phyloP scores from a whole-genome alignment of 2,329 filamentous ascomycete genomes.

The Neofusicoccum cordaticola region DNA sequence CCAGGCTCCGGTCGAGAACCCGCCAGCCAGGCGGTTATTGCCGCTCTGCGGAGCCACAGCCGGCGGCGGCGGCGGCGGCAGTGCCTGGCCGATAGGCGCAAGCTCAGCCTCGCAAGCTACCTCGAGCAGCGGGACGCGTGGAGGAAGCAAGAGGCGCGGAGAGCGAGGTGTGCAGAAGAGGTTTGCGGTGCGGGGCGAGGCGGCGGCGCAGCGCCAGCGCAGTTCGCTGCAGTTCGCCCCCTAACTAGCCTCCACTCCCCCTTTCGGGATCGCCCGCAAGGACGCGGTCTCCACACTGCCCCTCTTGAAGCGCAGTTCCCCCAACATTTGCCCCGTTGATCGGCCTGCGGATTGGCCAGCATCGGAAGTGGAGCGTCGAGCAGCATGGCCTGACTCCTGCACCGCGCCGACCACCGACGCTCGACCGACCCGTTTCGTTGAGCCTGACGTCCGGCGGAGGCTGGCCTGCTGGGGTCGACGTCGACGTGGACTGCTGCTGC shows the following conservation, averaged over 20 bases:
- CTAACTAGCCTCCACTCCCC: neutral
- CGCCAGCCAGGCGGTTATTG: neutral
- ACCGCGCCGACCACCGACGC: constrained; percentile 1
- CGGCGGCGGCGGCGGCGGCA: neutral
- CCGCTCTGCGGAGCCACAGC: neutral
- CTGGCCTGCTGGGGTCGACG: neutral
- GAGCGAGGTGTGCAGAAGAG: no score
- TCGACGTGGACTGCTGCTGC: neutral
- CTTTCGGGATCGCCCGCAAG: neutral
- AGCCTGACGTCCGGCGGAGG: neutral
- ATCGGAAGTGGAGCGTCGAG: neutral
- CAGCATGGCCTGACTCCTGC: constrained; percentile 6
- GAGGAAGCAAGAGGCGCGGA: neutral
- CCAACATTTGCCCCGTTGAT: constrained; percentile 9
- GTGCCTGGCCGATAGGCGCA: neutral
- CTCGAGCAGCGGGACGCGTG: neutral
- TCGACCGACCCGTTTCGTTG: constrained; percentile 1
- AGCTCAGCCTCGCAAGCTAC: neutral
- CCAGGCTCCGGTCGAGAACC: neutral
- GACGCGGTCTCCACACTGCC: constrained; percentile 1
- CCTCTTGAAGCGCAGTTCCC: neutral
- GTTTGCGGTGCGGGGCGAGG: no score
- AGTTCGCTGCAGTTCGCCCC: no score
- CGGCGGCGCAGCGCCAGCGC: no score
- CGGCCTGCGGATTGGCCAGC: constrained; percentile 9